A percentile compares a stretch with the other conserved stretches of the same genome.
Evolutionary conservation across 257 asterid species (phyloP).

Genomic region (Plectranthus barbatus): DNA sequence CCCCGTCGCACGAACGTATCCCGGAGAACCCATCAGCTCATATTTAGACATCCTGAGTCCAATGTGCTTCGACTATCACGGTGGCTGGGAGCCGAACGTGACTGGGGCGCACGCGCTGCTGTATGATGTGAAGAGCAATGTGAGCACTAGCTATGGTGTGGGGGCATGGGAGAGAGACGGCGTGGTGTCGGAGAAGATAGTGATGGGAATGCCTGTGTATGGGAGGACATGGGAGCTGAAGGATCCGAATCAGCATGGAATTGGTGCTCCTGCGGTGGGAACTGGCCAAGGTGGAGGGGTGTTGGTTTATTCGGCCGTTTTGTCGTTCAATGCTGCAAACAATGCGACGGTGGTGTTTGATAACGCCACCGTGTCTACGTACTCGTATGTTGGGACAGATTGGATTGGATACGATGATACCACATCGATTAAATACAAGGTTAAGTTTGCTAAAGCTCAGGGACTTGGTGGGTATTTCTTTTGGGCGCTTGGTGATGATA

Average conservation of each 20-base stretch:
- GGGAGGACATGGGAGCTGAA: constrained; percentile 56
- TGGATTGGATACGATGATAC: constrained; percentile 67
- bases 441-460: constrained; percentile 41
- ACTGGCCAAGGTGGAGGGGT: constrained; percentile 52
- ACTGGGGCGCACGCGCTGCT: constrained; percentile 51
- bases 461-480: constrained; percentile 69
- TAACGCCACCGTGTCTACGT: constrained; percentile 41
- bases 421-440: constrained; percentile 24
- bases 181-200: constrained; percentile 19
- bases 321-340: constrained; percentile 30
- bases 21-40: constrained; percentile 14
- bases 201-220: constrained; percentile 62
- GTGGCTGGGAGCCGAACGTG: constrained; percentile 38
- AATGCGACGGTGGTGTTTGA: constrained; percentile 41
- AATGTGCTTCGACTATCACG: constrained; percentile 29
- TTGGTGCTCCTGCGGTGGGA: constrained; percentile 49
- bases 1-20: constrained; percentile 20
- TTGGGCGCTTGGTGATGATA: constrained; percentile 60
- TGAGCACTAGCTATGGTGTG: constrained; percentile 54
- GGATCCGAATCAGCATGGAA: constrained; percentile 44
- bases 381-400: constrained; percentile 38
- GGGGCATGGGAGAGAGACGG: constrained; percentile 33
- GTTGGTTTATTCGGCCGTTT: constrained; percentile 27
- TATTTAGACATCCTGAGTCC: constrained; percentile 36
- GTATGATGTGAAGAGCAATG: constrained; percentile 34